Percentiles rank a stretch among this genome's conserved stretches.
Conservation (phyloP, 2,329 filamentous ascomycete genomes). For the Colletotrichum acutatum region DNA sequence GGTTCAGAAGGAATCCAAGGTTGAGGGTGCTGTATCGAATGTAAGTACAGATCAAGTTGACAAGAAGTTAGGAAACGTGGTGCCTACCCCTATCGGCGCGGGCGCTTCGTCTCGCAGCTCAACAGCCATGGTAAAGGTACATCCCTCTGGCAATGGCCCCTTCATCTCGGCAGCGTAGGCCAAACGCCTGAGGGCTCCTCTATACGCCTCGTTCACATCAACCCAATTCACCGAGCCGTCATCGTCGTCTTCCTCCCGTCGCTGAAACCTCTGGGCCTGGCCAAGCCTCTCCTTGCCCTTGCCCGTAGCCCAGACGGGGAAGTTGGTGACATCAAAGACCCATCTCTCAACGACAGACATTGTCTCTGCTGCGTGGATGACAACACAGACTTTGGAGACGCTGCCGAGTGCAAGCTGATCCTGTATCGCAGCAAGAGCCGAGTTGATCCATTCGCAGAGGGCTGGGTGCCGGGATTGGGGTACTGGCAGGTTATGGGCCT, state of each 20-base stretch:
- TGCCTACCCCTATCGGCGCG: slow-evolving; percentile 67
- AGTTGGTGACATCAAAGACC: slow-evolving; percentile 67
- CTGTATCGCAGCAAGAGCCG: slow-evolving; percentile 79
- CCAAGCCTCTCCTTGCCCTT: slow-evolving; percentile 38
- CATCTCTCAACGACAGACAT: slow-evolving; percentile 67
- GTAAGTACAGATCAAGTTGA: slow-evolving; percentile 10
- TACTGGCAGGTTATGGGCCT: slow-evolving; percentile 86
- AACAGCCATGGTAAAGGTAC: slow-evolving; percentile 81
- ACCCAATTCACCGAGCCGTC: slow-evolving; percentile 57
- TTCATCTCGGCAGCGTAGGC: slow-evolving; percentile 69
- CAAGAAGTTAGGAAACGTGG: not conserved
- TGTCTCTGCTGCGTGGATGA: slow-evolving; percentile 53
- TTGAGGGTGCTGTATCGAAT: slow-evolving; percentile 61
- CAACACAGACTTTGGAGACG: slow-evolving; percentile 59
- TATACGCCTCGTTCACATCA: slow-evolving; percentile 78
- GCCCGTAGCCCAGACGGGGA: slow-evolving; percentile 55
- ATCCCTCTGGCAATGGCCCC: slow-evolving; percentile 67
- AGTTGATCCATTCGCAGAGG: slow-evolving; percentile 86
- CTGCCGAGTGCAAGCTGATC: slow-evolving; percentile 72
- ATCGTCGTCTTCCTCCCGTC: slow-evolving; percentile 38
- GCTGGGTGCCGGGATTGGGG: slow-evolving; percentile 87
- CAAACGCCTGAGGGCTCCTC: slow-evolving; percentile 73
- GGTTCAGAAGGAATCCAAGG: slow-evolving; percentile 69
- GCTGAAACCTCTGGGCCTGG: slow-evolving; percentile 39
- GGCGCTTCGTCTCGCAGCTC: slow-evolving; percentile 73